Conservation (phyloP, 768 basidiomycete species). For the Dentipellis sp. region DNA sequence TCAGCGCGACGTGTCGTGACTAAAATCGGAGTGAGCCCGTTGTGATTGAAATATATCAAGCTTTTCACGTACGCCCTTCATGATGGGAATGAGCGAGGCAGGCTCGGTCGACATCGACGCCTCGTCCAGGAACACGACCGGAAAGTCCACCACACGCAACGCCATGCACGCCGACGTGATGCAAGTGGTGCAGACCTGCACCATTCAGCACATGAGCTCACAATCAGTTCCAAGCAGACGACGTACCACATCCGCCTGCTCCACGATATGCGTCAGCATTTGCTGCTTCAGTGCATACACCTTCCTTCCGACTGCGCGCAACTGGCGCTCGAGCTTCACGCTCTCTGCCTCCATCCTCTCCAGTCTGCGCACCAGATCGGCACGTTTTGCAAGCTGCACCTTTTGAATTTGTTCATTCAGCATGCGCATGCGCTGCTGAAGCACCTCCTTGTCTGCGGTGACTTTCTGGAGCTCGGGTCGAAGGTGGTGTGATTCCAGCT, state of each 20-base stretch:
- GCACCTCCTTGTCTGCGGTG: constrained; percentile 27
- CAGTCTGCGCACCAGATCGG: constrained; percentile 14
- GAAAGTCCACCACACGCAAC: constrained; percentile 74
- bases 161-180: constrained; percentile 62
- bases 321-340: constrained; percentile 21
- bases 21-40: constrained; percentile 22
- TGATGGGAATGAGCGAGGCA: constrained; percentile 81
- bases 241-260: constrained; percentile 65
- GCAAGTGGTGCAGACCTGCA: constrained; percentile 83
- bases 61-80: constrained; percentile 76
- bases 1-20: constrained; percentile 78
- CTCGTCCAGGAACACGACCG: constrained; percentile 90
- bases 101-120: constrained; percentile 97
- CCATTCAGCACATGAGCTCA: constrained; percentile 1
- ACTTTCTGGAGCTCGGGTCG: constrained; percentile 34
- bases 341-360: constrained; percentile 21
- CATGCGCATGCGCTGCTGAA: constrained; percentile 17
- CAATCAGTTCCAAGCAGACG: constrained; percentile 1
- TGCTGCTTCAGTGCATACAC: constrained; percentile 46
- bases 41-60: constrained; percentile 3
- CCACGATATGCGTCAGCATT: constrained; percentile 58
- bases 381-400: not conserved
- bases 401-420: constrained; percentile 20
- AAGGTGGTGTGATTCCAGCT: constrained; percentile 53
- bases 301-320: constrained; percentile 28